Evolutionary conservation across 2,329 filamentous ascomycete genomes (phyloP).

Genomic region (Beauveria scarabaeidicola): DNA sequence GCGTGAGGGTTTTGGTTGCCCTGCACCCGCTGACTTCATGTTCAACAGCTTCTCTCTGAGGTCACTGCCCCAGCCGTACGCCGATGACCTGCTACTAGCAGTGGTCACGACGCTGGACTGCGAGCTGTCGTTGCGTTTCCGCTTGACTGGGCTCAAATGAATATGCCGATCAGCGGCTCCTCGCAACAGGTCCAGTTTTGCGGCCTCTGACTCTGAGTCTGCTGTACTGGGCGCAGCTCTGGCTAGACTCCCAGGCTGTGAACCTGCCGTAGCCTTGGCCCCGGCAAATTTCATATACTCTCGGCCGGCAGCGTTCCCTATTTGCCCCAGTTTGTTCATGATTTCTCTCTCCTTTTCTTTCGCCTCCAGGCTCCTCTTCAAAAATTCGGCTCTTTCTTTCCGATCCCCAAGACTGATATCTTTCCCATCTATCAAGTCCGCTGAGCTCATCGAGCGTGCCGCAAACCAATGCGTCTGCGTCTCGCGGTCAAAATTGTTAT

Average conservation of each 20-base stretch:
- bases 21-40: conserved; percentile 54
- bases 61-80: conserved; percentile 49
- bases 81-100: conserved; percentile 18
- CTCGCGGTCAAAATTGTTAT: conserved; percentile 47
- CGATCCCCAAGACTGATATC: conserved; percentile 49
- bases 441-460: conserved; percentile 42
- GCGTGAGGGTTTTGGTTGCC: conserved; percentile 27
- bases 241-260: conserved; percentile 1
- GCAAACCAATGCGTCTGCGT: conserved; percentile 51
- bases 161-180: conserved; percentile 32
- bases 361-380: conserved; percentile 55
- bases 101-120: conserved; percentile 23
- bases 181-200: conserved; percentile 24
- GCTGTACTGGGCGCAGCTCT: conserved; percentile 17
- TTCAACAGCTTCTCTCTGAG: conserved; percentile 48
- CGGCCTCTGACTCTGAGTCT: conserved; percentile 33
- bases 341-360: conserved; percentile 67
- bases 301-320: conserved; percentile 57
- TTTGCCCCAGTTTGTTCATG: conserved; percentile 55
- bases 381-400: conserved; percentile 54
- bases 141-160: conserved; percentile 51
- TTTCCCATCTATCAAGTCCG: conserved; percentile 57
- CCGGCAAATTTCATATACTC: conserved; percentile 56
- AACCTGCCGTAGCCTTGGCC: conserved; percentile 10
- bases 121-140: conserved; percentile 48